Conservation (phyloP, 1,284 basidiomycete species). For the Sanghuangporus weigelae region DNA sequence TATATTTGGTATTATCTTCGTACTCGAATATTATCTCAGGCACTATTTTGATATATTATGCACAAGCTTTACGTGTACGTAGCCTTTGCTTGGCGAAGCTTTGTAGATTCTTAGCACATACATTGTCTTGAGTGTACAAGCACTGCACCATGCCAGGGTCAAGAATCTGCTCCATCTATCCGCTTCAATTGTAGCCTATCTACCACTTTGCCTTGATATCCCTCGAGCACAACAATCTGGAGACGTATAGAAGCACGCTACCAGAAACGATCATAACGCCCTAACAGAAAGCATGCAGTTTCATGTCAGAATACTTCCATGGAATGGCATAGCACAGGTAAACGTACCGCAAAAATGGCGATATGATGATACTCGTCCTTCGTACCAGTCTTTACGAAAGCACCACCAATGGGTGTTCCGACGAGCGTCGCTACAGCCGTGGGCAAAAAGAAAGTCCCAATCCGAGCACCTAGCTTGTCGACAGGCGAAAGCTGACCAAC, state of each 20-base stretch:
- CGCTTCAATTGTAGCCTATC: not conserved
- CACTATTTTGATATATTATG: no score
- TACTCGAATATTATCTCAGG: no score
- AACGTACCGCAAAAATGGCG: constrained; percentile 3
- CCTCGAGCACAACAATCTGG: not conserved
- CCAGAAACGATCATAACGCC: not conserved
- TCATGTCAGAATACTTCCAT: not conserved
- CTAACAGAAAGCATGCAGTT: not conserved
- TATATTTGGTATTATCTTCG: not conserved
- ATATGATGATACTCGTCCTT: constrained; percentile 4
- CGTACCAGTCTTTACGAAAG: constrained; percentile 2
- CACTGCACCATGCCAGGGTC: no score
- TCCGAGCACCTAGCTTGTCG: constrained; percentile 7
- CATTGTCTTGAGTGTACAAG: no score
- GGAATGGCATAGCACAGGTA: no score
- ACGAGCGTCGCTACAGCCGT: constrained; percentile 7
- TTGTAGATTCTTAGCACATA: no score
- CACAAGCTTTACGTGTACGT: no score
- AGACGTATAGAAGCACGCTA: not conserved
- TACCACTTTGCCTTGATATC: constrained; percentile 1
- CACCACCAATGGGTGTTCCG: constrained; percentile 10
- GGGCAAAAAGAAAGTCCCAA: constrained; percentile 3
- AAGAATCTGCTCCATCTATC: no score
- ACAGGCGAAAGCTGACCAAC: constrained; percentile 4
- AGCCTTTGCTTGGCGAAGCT: no score